A percentile compares a stretch with the other conserved stretches of the same genome.
Conservation (phyloP, 257 asterid species). For the Schizonepeta tenuifolia region DNA sequence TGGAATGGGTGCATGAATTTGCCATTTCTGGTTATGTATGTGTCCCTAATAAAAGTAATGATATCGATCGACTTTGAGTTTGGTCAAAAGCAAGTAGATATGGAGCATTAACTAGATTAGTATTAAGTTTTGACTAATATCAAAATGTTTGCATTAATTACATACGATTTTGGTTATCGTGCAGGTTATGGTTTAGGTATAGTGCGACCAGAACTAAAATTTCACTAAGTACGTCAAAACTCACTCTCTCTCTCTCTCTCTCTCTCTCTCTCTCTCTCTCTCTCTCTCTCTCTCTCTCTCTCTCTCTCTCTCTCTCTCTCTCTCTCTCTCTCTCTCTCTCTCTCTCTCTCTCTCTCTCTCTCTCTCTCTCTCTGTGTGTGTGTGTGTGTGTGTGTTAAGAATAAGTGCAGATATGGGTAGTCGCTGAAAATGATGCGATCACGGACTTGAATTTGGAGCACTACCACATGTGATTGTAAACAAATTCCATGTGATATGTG, state of each 20-base stretch:
- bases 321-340: not conserved
- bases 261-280: not conserved
- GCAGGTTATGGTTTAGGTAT: constrained; percentile 17
- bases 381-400: too few species aligned
- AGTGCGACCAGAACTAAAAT: constrained; percentile 26
- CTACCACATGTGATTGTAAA: not conserved
- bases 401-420: constrained; percentile 8
- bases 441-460: constrained; percentile 15
- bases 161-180: not conserved
- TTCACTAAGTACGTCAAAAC: not conserved
- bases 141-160: not conserved
- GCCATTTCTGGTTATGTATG: constrained; percentile 33
- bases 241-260: not conserved
- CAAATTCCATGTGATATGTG: constrained; percentile 12
- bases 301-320: not conserved
- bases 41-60: constrained; percentile 21
- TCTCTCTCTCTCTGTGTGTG: too few species aligned
- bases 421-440: constrained; percentile 12
- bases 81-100: constrained; percentile 28
- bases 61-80: constrained; percentile 26
- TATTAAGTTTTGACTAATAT: not conserved
- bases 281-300: not conserved
- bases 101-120: constrained; percentile 1
- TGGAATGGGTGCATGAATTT: constrained; percentile 14
- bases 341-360: not conserved